A percentile compares a stretch with the other conserved stretches of the same genome.
These are phyloP conservation scores for Podosphaera xanthii DNA, from an alignment of 2,329 filamentous ascomycete genomes.

Conservation along the genomic window DNA sequence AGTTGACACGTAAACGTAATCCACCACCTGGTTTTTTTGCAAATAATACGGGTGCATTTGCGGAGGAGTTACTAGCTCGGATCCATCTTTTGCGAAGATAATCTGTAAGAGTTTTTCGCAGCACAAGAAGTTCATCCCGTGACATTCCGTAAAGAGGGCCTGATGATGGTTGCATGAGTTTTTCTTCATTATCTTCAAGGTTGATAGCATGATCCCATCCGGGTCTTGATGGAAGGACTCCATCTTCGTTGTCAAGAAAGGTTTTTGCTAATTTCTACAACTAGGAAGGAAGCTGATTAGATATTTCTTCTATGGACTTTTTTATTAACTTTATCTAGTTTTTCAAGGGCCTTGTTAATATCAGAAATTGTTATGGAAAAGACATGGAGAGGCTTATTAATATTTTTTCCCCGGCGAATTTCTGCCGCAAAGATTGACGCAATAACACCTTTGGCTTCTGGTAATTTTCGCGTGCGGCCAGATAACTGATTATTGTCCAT, in stretches of 20 bases:
- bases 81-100: slow-evolving; percentile 1
- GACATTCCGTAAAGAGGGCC: neutral
- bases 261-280: neutral
- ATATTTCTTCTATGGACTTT: neutral
- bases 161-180: neutral
- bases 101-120: slow-evolving; percentile 1
- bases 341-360: neutral
- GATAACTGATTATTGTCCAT: neutral
- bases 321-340: neutral
- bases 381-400: neutral
- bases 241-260: neutral
- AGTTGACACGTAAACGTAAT: neutral
- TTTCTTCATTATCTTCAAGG: neutral
- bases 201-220: neutral
- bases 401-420: neutral
- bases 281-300: neutral
- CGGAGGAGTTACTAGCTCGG: neutral
- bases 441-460: neutral
- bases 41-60: neutral
- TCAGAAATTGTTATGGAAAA: neutral
- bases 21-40: neutral
- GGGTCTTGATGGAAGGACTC: neutral
- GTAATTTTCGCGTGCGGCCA: neutral
- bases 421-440: neutral
- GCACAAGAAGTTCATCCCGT: neutral